Base-by-base conservation (phyloP, 257 asterid genomes). In the Solanum appendiculatum region DNA sequence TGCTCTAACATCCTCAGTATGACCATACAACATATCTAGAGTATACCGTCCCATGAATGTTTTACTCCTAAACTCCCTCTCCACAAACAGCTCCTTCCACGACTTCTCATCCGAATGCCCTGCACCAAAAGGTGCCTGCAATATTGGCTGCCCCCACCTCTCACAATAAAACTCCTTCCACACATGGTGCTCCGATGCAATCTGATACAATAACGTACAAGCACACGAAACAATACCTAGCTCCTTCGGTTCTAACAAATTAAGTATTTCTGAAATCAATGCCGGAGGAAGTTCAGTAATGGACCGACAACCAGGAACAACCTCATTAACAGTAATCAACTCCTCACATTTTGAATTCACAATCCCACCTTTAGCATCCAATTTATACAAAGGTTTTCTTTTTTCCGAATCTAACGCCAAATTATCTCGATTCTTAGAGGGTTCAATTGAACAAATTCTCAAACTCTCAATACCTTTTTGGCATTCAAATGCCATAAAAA, bases 401-500 rank as follows among this genome's bases (percentile, higher is more conserved):
- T 85, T 88, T 40, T 44, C 94, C 87, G 86, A 33, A 12, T 85
- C 92, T 73, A 89, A 78, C 18, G 85, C 78, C 63, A 25, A 15
- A 86, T 64, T 81, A 74, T 4, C 84, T 84, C 88, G 86, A 54
- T 83, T 87, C 64, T 88, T 42, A 7, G 60, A 72, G 63, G 83
- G 73, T 86, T 66, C 86, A 87, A 88, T 93, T 87, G 58, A 86
- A 37, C 56, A 87, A 85, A 68, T 81, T 85, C 69, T 89, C 90
- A 85, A 86, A 89, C 86, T 88, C 80, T 90, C 87, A 84, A 87
- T 92, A 93, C 54, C 89, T 89, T 88, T 85, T 83, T 89, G 98
- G 99, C 98, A 95, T 90, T 94, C 98, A 92, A 93, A 94, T 94
- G 91, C 99, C 99, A 97, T 97, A 94, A 93, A 92, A 94, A 91